Percentiles rank a stretch among this genome's conserved stretches.
Conservation (phyloP, 2,329 filamentous ascomycete species). For the Pseudocercospora vitis region DNA sequence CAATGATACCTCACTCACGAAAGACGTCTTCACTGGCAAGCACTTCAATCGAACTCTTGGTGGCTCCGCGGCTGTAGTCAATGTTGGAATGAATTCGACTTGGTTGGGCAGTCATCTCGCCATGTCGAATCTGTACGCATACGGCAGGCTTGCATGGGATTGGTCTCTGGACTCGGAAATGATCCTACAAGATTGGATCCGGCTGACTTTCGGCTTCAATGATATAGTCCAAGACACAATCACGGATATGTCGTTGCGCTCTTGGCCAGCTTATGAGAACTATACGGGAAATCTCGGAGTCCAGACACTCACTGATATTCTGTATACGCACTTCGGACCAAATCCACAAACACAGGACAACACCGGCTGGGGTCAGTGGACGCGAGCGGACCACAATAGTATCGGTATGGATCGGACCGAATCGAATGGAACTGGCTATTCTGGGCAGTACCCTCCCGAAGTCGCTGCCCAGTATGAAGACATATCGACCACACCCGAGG, state of each 20-base stretch:
- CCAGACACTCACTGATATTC: conserved; percentile 68
- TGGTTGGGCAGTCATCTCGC: conserved; percentile 70
- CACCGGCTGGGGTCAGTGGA: conserved; percentile 73
- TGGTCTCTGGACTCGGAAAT: conserved; percentile 50
- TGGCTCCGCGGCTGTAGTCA: conserved; percentile 66
- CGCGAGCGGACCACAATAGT: conserved; percentile 58
- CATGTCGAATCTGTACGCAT: conserved; percentile 72
- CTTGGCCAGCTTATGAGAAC: conserved; percentile 70
- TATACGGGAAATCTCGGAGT: conserved; percentile 70
- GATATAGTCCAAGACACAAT: conserved; percentile 58
- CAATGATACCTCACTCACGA: conserved; percentile 55
- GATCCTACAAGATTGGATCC: conserved; percentile 66
- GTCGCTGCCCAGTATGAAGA: conserved; percentile 60
- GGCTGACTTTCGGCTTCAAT: conserved; percentile 63
- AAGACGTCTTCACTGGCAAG: conserved; percentile 61
- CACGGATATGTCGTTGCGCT: conserved; percentile 63
- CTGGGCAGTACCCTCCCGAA: conserved; percentile 65
- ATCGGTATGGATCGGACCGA: conserved; percentile 74
- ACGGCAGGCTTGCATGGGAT: conserved; percentile 66
- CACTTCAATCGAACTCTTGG: conserved; percentile 58
- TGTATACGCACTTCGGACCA: conserved; percentile 66
- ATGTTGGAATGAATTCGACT: conserved; percentile 64
- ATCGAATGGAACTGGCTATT: conserved; percentile 63
- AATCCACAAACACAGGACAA: conserved; percentile 65
- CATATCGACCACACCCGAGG: conserved; percentile 63